A percentile compares a stretch with the other conserved stretches of the same genome.
phyloP scores from a whole-genome alignment of 768 basidiomycete genomes.

The Serpula lacrymans region DNA sequence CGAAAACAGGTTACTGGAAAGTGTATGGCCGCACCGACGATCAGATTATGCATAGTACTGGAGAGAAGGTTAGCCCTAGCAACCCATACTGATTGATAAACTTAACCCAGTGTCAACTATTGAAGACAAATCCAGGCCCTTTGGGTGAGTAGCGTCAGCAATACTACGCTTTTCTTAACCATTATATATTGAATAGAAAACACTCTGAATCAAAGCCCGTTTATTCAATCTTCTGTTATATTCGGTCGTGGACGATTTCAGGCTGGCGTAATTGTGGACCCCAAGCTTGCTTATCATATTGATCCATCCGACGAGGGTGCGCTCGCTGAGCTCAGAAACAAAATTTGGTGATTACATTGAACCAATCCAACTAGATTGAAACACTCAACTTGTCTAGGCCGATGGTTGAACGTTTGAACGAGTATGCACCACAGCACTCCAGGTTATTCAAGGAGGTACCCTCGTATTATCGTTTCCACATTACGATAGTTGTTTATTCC shows the following conservation, averaged over 20 bases:
- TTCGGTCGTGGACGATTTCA: slow-evolving; percentile 36
- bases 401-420: slow-evolving; percentile 38
- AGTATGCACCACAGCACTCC: slow-evolving; percentile 41
- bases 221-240: slow-evolving; percentile 30
- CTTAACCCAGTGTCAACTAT: not conserved
- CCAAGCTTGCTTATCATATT: slow-evolving; percentile 16
- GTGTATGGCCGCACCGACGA: slow-evolving; percentile 39
- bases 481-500: not conserved
- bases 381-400: no score
- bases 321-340: slow-evolving; percentile 15
- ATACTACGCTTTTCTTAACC: no score
- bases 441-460: slow-evolving; percentile 44
- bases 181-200: no score
- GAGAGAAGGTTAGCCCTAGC: slow-evolving; percentile 36
- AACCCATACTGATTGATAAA: not conserved
- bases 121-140: slow-evolving; percentile 34
- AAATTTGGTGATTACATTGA: slow-evolving; percentile 18
- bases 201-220: slow-evolving; percentile 30
- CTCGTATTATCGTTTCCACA: no score
- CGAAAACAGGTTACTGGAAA: slow-evolving; percentile 34
- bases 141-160: slow-evolving; percentile 20
- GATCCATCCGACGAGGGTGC: slow-evolving; percentile 19
- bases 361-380: no score
- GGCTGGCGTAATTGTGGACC: slow-evolving; percentile 37
- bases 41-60: slow-evolving; percentile 41